Conservation (phyloP, 2,329 filamentous ascomycete genomes). For the Penicillium digitatum region DNA sequence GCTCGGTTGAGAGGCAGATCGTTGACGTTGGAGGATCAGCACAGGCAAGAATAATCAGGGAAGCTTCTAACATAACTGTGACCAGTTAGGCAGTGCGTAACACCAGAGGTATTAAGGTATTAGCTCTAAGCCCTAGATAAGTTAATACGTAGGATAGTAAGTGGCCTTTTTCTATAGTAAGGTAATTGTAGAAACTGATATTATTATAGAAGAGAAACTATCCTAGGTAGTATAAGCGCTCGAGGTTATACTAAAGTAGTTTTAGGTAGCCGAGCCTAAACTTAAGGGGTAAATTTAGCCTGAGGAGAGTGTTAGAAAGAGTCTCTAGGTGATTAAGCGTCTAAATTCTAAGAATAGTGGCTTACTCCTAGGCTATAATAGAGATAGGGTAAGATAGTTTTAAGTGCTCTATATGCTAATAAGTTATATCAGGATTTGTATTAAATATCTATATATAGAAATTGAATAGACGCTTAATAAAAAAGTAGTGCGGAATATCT, state of each 20-base stretch:
- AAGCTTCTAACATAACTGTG: no score
- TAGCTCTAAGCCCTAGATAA: not conserved
- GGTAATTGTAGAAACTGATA: not conserved
- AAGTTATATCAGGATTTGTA: not conserved
- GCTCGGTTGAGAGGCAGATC: no score
- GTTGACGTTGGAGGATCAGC: no score
- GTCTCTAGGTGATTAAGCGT: not conserved
- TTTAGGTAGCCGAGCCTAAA: not conserved
- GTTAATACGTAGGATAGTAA: not conserved
- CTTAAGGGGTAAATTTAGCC: not conserved
- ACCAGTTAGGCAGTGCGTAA: no score
- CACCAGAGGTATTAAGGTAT: not conserved
- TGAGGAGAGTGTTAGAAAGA: not conserved
- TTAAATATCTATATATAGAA: not conserved
- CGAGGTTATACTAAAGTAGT: not conserved
- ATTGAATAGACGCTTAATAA: not conserved
- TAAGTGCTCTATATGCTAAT: not conserved
- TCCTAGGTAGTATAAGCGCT: not conserved
- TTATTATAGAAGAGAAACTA: not conserved
- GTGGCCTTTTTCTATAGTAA: not conserved
- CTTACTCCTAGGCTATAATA: not conserved
- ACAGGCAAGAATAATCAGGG: no score
- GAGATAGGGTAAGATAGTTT: not conserved
- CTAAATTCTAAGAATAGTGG: not conserved
- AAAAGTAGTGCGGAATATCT: no score